Base-by-base conservation (phyloP, 1,284 basidiomycete species). In the Trichosporon faecale region DNA sequence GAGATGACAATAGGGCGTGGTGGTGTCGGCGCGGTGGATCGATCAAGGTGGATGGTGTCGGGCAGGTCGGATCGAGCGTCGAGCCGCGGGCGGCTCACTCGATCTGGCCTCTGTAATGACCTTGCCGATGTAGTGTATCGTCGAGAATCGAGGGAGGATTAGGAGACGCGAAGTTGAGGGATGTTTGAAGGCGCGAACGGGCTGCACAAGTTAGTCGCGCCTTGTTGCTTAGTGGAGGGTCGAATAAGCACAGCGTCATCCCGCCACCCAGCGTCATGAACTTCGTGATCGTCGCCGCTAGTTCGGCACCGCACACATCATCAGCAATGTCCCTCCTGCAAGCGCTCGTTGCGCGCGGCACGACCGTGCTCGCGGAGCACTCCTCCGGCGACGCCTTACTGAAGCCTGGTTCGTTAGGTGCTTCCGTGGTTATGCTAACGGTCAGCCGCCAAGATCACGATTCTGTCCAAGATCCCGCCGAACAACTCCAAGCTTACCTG, bases 311-410 rank as follows among this genome's bases (percentile, higher is more conserved):
- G 29, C 52, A 25, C 61, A 21, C 37, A 18, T 31, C 23, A 29
- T 64, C 66, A 68, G 18, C 21, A 60, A 84, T 84, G 86, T 85
- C 84, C 18, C 80, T 86, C 31, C 91, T 95, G 71, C 92, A 94
- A 77, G 92, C 92, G n/a, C 86, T 95, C 55, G 90, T 96, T 11
- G 91, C 94, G n/a, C 87, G 89, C 74, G 92, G 91, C 0, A 82
- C 89, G 16, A 89, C 87, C 7, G 90, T 96, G 72, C 87, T 96
- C 29, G 92, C 91, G 3, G 93, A 96, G 80, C 90, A 94, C 80
- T 88, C 91, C 75, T 87, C 88, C 6, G 91, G 91, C 61, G 87
- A 89, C 74, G 88, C 90, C 66, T 89, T 94, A 80, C 94, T 95
- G 86, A 92, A 92, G 68, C 90, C 92, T 86, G 93, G 93, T 90